Conservation (phyloP, 768 basidiomycete genomes). For the Mycena epipterygia region DNA sequence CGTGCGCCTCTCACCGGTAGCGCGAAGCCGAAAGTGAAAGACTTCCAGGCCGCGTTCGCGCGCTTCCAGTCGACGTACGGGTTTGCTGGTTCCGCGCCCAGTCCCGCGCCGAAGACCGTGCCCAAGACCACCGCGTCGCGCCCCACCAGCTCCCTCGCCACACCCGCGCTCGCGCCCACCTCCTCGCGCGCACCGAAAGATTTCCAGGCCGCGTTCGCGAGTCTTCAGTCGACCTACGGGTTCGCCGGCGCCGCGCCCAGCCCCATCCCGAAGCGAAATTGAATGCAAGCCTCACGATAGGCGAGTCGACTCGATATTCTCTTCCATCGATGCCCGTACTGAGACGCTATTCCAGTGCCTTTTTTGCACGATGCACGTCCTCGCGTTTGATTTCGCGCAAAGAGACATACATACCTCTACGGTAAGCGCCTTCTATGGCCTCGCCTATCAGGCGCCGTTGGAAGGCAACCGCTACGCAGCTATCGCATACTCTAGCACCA, state of each 20-base stretch:
- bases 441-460: no score
- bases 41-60: conserved; percentile 23
- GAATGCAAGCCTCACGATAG: neutral
- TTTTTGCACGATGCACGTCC: no score
- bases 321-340: neutral
- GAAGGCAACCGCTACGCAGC: no score
- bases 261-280: neutral
- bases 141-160: neutral
- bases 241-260: conserved; percentile 6
- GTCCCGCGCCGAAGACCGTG: neutral
- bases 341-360: no score
- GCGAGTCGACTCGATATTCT: neutral
- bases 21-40: conserved; percentile 15
- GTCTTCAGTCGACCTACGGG: conserved; percentile 21
- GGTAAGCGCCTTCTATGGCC: no score
- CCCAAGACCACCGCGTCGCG: neutral
- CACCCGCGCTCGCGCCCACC: neutral
- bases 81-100: conserved; percentile 7
- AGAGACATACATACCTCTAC: no score
- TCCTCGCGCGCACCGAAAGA: neutral
- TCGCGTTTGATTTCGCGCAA: no score
- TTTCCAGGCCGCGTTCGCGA: conserved; percentile 6
- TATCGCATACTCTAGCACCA: no score
- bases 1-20: conserved; percentile 9
- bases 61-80: conserved; percentile 26